These are phyloP conservation scores for Thecaphora frezii DNA, from an alignment of 1,284 basidiomycete genomes.

Conservation along the genomic window DNA sequence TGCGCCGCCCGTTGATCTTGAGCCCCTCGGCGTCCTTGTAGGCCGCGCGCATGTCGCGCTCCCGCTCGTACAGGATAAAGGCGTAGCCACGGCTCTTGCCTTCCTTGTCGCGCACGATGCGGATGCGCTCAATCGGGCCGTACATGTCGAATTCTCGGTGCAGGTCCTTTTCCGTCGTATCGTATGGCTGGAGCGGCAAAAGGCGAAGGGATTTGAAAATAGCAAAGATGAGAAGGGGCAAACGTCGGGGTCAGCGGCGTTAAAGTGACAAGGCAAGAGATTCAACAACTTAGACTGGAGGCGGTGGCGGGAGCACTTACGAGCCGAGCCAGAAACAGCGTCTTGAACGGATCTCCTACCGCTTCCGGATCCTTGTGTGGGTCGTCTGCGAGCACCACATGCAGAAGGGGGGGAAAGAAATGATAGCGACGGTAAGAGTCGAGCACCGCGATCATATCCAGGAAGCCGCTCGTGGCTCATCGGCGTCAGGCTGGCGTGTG, in stretches of 20 bases:
- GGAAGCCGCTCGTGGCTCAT: too few species aligned
- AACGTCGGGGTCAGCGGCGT: background rate
- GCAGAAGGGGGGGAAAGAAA: too few species aligned
- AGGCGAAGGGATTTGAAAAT: conserved; percentile 3
- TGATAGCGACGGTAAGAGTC: too few species aligned
- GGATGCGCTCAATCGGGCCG: conserved; percentile 87
- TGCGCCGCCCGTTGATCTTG: conserved; percentile 89
- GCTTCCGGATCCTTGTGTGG: conserved; percentile 88
- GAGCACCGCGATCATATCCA: too few species aligned
- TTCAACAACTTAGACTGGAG: background rate
- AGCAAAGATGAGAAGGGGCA: background rate
- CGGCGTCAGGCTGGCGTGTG: background rate
- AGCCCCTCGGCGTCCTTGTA: conserved; percentile 99
- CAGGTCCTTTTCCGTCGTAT: conserved; percentile 84
- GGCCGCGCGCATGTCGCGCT: conserved; percentile 93
- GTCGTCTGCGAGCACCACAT: conserved; percentile 76
- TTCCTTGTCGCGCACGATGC: conserved; percentile 81
- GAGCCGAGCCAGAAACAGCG: conserved; percentile 90
- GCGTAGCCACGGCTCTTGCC: conserved; percentile 87
- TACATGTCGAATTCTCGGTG: conserved; percentile 92
- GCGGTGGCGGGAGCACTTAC: conserved; percentile 3
- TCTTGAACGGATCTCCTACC: conserved; percentile 97
- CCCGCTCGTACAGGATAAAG: conserved; percentile 95
- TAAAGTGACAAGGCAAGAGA: background rate
- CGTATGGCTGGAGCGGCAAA: conserved; percentile 68